Conservation (phyloP, 225 moss, liverwort and hornwort genomes). For the Pleurozium schreberi region DNA sequence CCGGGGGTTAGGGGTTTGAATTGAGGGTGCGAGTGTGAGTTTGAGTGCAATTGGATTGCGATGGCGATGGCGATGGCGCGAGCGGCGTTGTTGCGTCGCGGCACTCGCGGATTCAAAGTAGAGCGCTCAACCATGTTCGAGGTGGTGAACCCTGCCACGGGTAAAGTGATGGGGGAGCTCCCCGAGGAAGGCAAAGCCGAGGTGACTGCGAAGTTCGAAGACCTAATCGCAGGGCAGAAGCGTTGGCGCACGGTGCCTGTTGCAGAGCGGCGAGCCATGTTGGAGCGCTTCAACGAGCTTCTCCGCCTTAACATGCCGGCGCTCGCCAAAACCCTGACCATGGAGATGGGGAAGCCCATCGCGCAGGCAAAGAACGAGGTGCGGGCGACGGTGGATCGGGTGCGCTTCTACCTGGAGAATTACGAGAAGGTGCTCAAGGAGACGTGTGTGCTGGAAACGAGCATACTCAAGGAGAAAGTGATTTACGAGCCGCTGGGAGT, state of each 20-base stretch:
- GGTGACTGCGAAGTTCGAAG: constrained; percentile 57
- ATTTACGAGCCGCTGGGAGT: constrained; percentile 92
- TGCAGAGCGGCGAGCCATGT: constrained; percentile 53
- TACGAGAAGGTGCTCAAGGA: constrained; percentile 82
- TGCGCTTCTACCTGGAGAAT: constrained; percentile 68
- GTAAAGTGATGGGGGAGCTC: constrained; percentile 59
- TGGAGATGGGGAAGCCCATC: constrained; percentile 99
- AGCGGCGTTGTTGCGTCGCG: background rate
- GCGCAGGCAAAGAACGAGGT: constrained; percentile 82
- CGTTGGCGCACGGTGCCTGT: constrained; percentile 48
- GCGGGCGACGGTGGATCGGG: constrained; percentile 72
- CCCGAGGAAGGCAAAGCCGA: constrained; percentile 49
- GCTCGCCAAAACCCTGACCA: constrained; percentile 63
- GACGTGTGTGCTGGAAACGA: constrained; percentile 56
- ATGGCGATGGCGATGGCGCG: constrained; percentile 12
- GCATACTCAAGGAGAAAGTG: constrained; percentile 61
- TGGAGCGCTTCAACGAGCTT: constrained; percentile 85
- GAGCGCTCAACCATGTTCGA: constrained; percentile 40
- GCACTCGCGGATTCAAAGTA: constrained; percentile 26
- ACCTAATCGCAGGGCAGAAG: constrained; percentile 50
- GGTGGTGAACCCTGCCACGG: constrained; percentile 79
- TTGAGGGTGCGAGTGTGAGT: background rate
- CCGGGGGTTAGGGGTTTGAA: background rate
- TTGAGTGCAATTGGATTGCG: background rate
- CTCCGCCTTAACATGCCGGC: constrained; percentile 62